Percentiles rank a stretch among this genome's conserved stretches.
These are phyloP conservation scores for Chamaecrista fasciculata DNA, from an alignment of 306 rosid genomes.

Conservation along the genomic window DNA sequence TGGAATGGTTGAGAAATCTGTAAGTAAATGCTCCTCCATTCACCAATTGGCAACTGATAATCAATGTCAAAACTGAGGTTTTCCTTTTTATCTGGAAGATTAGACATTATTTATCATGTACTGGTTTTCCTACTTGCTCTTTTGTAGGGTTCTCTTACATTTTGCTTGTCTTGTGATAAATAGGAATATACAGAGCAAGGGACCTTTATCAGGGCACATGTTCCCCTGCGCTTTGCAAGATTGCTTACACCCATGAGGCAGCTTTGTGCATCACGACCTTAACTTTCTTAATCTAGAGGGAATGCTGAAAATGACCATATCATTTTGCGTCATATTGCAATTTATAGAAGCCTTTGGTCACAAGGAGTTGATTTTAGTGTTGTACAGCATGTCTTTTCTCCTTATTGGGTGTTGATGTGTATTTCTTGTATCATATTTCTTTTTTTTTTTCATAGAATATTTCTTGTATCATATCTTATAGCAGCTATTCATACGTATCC, in stretches of 20 bases:
- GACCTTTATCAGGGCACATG: constrained; percentile 82
- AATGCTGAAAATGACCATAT: constrained; percentile 4
- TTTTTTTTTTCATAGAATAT: no score
- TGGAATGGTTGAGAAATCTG: constrained; percentile 94
- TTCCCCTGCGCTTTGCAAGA: constrained; percentile 93
- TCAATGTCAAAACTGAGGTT: constrained; percentile 7
- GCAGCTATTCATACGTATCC: no score
- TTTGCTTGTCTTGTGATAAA: constrained; percentile 12
- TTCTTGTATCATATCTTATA: no score
- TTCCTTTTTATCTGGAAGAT: background rate
- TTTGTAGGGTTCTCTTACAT: constrained; percentile 15
- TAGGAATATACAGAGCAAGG: constrained; percentile 88
- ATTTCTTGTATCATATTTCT: constrained; percentile 23
- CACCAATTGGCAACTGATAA: constrained; percentile 5
- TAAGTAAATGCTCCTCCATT: constrained; percentile 44
- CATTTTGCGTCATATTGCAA: constrained; percentile 4
- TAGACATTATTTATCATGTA: background rate
- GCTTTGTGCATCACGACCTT: constrained; percentile 50
- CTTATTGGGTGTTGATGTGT: constrained; percentile 27
- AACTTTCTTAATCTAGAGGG: constrained; percentile 19
- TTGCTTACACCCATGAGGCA: constrained; percentile 93
- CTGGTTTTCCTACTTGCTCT: constrained; percentile 9
- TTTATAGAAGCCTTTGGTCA: constrained; percentile 3
- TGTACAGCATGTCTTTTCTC: constrained; percentile 7
- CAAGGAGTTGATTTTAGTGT: background rate